Evolutionary conservation across 2,329 filamentous ascomycete genomes (phyloP).

Genomic region (Monosporascus sp.): DNA sequence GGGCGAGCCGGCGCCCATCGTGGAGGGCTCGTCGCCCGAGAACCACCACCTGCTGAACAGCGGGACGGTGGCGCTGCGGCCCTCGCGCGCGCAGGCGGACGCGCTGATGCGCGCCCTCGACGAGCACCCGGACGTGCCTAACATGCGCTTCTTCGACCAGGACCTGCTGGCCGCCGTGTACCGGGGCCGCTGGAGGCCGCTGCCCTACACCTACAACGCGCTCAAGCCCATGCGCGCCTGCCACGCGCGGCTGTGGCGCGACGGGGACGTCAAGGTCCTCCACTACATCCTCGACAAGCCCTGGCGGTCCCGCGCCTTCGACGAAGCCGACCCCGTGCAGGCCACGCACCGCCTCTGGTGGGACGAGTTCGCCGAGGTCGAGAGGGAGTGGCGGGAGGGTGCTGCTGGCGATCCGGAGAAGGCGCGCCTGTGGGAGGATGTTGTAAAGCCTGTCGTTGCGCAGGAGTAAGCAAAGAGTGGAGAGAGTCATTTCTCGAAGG

Average conservation of each 20-base stretch:
- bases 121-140: conserved; percentile 24
- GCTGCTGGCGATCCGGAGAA: conserved; percentile 19
- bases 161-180: conserved; percentile 26
- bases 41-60: conserved; percentile 33
- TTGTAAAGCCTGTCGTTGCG: conserved; percentile 28
- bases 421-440: conserved; percentile 23
- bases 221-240: conserved; percentile 27
- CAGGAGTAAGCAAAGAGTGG: conserved; percentile 20
- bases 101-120: conserved; percentile 27
- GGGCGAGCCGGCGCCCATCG: conserved; percentile 21
- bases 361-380: conserved; percentile 22
- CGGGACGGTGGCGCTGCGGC: conserved; percentile 27
- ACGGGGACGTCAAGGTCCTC: conserved; percentile 22
- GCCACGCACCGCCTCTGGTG: conserved; percentile 29
- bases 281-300: conserved; percentile 29
- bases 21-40: conserved; percentile 15
- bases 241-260: conserved; percentile 20
- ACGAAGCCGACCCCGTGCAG: conserved; percentile 20
- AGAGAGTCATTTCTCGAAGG: too few species aligned
- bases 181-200: conserved; percentile 20
- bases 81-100: conserved; percentile 24
- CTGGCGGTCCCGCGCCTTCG: conserved; percentile 22
- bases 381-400: conserved; percentile 21
- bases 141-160: conserved; percentile 28
- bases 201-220: conserved; percentile 26